Evolutionary conservation across 495 filamentous ascomycete species (phyloP).

Genomic region (Pseudoneurospora amorphoporcata): DNA sequence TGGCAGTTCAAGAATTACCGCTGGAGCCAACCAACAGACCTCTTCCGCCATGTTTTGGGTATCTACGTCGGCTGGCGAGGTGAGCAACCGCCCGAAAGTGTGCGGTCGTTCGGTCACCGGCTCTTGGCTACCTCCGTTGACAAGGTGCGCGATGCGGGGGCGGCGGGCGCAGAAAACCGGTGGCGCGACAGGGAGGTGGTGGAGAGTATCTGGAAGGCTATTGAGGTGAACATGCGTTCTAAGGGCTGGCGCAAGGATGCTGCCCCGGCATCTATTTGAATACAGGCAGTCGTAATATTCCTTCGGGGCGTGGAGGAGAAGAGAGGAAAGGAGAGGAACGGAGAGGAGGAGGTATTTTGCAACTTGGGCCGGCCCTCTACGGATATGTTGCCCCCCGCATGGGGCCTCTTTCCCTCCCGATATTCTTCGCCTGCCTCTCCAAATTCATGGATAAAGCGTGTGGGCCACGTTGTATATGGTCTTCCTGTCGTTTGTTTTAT

Average conservation of each 20-base stretch:
- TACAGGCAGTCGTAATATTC: neutral
- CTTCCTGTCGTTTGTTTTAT: neutral
- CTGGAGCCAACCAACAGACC: conserved; percentile 78
- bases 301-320: neutral
- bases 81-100: conserved; percentile 63
- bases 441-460: neutral
- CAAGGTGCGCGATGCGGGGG: conserved; percentile 55
- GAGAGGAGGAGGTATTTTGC: neutral
- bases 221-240: conserved; percentile 79
- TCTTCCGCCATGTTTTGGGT: conserved; percentile 80
- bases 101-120: conserved; percentile 76
- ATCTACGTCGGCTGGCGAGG: conserved; percentile 88
- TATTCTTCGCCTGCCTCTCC: neutral
- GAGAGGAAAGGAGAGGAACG: neutral
- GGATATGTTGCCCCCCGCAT: neutral
- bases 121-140: conserved; percentile 68
- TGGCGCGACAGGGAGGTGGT: conserved; percentile 92
- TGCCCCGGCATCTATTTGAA: conserved; percentile 38
- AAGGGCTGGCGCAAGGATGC: conserved; percentile 74
- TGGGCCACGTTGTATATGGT: neutral
- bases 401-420: neutral
- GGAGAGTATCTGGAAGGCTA: conserved; percentile 81
- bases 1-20: conserved; percentile 99
- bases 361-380: neutral
- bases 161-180: conserved; percentile 46